Conservation (phyloP, 495 filamentous ascomycete species). For the Hypoxylon crocopeplum region DNA sequence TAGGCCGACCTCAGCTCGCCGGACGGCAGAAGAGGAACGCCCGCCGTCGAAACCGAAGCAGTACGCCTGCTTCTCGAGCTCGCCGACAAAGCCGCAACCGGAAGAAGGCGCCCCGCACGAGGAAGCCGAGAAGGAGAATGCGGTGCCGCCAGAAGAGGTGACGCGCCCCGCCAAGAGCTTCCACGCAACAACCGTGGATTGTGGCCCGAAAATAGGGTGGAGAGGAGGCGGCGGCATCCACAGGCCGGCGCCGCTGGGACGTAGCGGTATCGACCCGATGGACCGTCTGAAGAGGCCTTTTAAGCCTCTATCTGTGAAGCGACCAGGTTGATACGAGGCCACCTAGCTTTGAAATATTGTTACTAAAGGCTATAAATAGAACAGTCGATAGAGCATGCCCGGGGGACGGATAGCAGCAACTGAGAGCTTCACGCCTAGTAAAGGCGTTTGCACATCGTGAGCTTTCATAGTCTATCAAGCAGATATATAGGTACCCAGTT, state of each 20-base stretch:
- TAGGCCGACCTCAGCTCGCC: conserved; percentile 9
- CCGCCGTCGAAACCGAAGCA: conserved; percentile 40
- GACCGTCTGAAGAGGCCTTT: conserved; percentile 54
- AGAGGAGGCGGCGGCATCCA: conserved; percentile 42
- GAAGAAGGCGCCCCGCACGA: background rate
- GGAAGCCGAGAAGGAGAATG: conserved; percentile 35
- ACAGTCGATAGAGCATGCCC: no score
- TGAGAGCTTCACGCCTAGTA: no score
- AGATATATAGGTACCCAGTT: background rate
- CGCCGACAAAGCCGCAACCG: conserved; percentile 42
- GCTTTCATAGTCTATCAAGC: background rate
- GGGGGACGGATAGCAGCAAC: no score
- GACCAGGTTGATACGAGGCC: conserved; percentile 16
- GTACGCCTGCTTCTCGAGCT: conserved; percentile 58
- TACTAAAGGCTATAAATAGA: no score
- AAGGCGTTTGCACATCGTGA: no score
- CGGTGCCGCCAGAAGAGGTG: conserved; percentile 36
- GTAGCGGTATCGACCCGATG: conserved; percentile 46
- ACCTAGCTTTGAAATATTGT: no score
- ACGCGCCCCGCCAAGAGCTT: conserved; percentile 48
- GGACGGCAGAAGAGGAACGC: conserved; percentile 17
- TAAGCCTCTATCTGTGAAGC: conserved; percentile 54
- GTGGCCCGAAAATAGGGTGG: conserved; percentile 24
- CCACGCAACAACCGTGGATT: conserved; percentile 48
- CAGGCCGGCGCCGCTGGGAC: conserved; percentile 42